phyloP scores from a whole-genome alignment of 176 grass and related monocot species.

The Pontederia crassipes region DNA sequence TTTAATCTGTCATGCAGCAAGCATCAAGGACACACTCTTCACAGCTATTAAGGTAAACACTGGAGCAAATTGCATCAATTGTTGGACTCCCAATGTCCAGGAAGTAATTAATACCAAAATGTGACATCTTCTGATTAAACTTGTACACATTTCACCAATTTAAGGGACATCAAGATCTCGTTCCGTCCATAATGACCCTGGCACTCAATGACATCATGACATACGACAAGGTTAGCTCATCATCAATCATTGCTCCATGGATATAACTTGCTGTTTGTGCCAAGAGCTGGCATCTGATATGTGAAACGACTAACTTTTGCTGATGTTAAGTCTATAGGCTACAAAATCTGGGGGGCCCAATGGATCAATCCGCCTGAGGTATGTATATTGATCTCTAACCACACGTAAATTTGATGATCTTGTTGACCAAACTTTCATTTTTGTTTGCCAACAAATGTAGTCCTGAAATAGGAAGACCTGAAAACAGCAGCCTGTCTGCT shows the following conservation, averaged over 20 bases:
- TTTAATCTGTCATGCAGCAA: slow-evolving; percentile 38
- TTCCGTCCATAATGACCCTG: slow-evolving; percentile 60
- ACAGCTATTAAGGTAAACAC: slow-evolving; percentile 55
- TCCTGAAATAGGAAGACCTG: slow-evolving; percentile 90
- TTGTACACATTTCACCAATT: slow-evolving; percentile 11
- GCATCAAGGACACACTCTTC: slow-evolving; percentile 51
- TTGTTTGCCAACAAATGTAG: slow-evolving; percentile 18
- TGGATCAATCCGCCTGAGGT: slow-evolving; percentile 96
- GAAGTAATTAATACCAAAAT: not conserved
- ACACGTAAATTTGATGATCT: not conserved
- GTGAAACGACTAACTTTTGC: not conserved
- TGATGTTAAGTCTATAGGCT: slow-evolving; percentile 33
- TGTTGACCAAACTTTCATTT: slow-evolving; percentile 1
- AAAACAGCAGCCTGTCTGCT: slow-evolving; percentile 73
- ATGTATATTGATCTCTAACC: slow-evolving; percentile 18
- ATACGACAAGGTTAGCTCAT: slow-evolving; percentile 74
- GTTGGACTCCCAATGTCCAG: not conserved
- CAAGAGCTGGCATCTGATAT: not conserved
- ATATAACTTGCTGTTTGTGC: not conserved
- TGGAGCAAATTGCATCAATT: not conserved
- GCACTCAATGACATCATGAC: slow-evolving; percentile 90
- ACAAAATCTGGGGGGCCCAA: slow-evolving; percentile 93
- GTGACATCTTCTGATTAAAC: not conserved
- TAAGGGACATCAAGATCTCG: slow-evolving; percentile 69
- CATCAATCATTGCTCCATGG: slow-evolving; percentile 2